Evolutionary conservation across 78 protist genomes (phyloP).

Genomic region (Planoprotostelium fungivorum): DNA sequence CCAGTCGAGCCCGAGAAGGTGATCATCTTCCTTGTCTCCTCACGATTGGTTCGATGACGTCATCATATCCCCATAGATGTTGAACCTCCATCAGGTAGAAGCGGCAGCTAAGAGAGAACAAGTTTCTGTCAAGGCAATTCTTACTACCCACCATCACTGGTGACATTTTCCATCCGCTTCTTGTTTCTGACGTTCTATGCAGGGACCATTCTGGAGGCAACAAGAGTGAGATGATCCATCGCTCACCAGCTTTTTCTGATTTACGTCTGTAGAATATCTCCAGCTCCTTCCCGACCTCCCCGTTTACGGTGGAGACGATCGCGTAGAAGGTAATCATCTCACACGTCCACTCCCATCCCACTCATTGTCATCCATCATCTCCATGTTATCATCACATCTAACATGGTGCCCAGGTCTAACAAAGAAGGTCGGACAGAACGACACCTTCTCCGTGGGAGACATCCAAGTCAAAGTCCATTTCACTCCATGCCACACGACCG

Average conservation of each 20-base stretch:
- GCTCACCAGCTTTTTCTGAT: not conserved
- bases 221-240: not conserved
- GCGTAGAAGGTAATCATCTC: no score
- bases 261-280: not conserved
- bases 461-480: conserved; percentile 1
- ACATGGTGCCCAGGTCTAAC: no score
- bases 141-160: conserved; percentile 85
- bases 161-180: not conserved
- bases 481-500: conserved; percentile 81
- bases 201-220: conserved; percentile 84
- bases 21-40: not conserved
- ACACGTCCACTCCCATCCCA: not conserved
- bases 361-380: not conserved
- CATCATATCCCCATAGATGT: not conserved
- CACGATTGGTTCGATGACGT: not conserved
- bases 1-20: conserved; percentile 64
- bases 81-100: not conserved
- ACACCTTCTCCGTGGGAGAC: conserved; percentile 30
- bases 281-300: conserved; percentile 10
- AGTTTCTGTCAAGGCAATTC: conserved; percentile 15
- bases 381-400: no score
- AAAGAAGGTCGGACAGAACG: conserved; percentile 11
- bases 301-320: conserved; percentile 64
- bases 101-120: conserved; percentile 13
- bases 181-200: not conserved